Base-by-base conservation (phyloP, 352 stramenopile genomes). In the Globisporangium orthogonon region DNA sequence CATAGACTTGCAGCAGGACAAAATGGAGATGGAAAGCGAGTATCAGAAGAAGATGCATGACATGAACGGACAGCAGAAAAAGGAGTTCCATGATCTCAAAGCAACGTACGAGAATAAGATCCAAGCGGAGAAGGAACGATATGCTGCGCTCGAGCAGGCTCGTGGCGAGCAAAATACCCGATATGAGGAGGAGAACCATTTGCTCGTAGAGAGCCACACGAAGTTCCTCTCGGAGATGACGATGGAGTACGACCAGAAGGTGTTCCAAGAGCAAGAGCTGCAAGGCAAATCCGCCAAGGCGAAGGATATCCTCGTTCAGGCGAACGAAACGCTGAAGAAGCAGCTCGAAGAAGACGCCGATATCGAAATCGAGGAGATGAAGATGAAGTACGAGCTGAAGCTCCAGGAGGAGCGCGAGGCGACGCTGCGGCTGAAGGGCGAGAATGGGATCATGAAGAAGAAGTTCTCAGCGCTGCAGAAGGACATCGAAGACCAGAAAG, bases 391-490 rank as follows among this genome's bases (percentile, higher is more conserved):
- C 59, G 91, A 98, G 57, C 66, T 83, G 7, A 96, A 97, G 63
- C 68, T 98, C 30, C 71, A 86, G 18, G 83, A 88, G 30, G 87
- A 97, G 50, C 75, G 87, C 0, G 88, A 98, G 63, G 86, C 89
- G 4, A 98, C 89, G 18, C 67, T 98, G 50, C 86, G 89, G 3
- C 86, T 96, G n/a, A 98, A 98, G 66, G 90, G 91, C 15, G 94
- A 98, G 63, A 98, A 98, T 56, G 93, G 91, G 6, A 97, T 98
- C 64, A 97, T 98, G 90, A 97, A 95, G 66, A 98, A 98, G 65
- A 98, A 98, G 63, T 98, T 97, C 49, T 94, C 79, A 4, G 83
- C 95, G 9, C 59, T 98, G 30, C 82, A 94, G 47, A 96, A 97
- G 44, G 90, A 98, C 28, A 97, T 98, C 54, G 94, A 98, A 56